Percentiles rank a stretch among this genome's conserved stretches.
These are phyloP conservation scores for Ogataea degrootiae DNA, from an alignment of 805 yeast species.

Conservation along the genomic window DNA sequence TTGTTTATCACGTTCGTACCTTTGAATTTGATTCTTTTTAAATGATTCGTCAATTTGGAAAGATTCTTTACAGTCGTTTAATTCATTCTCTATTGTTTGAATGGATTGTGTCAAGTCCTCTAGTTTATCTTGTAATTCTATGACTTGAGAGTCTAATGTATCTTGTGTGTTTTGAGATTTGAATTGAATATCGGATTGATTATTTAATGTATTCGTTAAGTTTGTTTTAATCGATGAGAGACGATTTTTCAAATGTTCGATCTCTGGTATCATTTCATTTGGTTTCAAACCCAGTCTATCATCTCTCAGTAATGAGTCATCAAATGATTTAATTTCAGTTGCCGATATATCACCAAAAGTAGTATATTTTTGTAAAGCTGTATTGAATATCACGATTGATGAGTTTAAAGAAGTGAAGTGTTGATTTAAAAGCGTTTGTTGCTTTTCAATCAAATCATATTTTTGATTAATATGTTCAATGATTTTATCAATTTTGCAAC, in stretches of 20 bases:
- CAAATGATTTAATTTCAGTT: constrained; percentile 20
- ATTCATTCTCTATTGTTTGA: constrained; percentile 11
- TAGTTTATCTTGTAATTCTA: constrained; percentile 42
- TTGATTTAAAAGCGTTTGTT: constrained; percentile 45
- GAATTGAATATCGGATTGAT: constrained; percentile 53
- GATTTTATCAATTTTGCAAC: constrained; percentile 45
- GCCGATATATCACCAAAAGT: constrained; percentile 18
- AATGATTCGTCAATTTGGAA: constrained; percentile 14
- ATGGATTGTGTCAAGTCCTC: constrained; percentile 57
- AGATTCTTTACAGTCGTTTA: constrained; percentile 13
- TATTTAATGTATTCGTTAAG: constrained; percentile 41
- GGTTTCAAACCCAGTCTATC: constrained; percentile 44
- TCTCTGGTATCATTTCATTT: constrained; percentile 37
- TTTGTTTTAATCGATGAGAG: constrained; percentile 42
- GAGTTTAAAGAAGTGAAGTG: constrained; percentile 48
- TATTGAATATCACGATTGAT: constrained; percentile 53
- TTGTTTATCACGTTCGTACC: constrained; percentile 12
- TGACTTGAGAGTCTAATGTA: constrained; percentile 33
- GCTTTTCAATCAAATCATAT: constrained; percentile 41
- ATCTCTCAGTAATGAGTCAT: constrained; percentile 26
- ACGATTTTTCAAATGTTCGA: constrained; percentile 29
- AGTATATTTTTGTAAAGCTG: constrained; percentile 43
- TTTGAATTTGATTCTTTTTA: constrained; percentile 14
- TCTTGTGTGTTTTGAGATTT: constrained; percentile 42
- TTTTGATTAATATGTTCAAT: constrained; percentile 40